Percentiles rank a stretch among this genome's conserved stretches.
phyloP scores from a whole-genome alignment of 208 protist genomes.

The Crithidia fasciculata region DNA sequence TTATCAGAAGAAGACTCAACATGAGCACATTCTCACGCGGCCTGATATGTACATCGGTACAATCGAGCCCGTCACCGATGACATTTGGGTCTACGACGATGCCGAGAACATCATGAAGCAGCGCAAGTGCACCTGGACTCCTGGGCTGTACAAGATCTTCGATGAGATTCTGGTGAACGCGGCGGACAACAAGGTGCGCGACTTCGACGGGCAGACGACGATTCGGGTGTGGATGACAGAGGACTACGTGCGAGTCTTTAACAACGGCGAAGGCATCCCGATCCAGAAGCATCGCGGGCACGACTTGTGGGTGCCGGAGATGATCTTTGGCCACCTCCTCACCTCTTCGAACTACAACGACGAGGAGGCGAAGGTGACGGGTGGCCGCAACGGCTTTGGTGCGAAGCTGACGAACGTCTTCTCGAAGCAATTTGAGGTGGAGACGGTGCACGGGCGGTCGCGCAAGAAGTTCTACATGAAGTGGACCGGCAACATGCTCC shows the following conservation, averaged over 20 bases:
- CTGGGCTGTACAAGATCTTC: conserved; percentile 99
- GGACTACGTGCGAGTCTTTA: conserved; percentile 96
- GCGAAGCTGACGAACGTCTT: conserved; percentile 99
- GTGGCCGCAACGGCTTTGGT: conserved; percentile 97
- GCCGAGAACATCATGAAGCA: conserved; percentile 92
- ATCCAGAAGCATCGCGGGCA: conserved; percentile 97
- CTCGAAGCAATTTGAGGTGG: conserved; percentile 96
- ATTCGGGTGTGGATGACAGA: conserved; percentile 98
- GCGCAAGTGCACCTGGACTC: conserved; percentile 96
- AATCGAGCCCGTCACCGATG: conserved; percentile 89
- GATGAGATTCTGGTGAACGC: conserved; percentile 99
- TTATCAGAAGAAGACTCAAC: conserved; percentile 97
- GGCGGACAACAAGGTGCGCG: conserved; percentile 99
- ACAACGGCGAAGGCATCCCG: conserved; percentile 99
- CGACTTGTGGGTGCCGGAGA: conserved; percentile 98
- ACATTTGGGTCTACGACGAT: conserved; percentile 96
- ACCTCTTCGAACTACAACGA: conserved; percentile 99
- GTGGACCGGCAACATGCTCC: conserved; percentile 98
- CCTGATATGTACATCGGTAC: conserved; percentile 99
- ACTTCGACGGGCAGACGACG: conserved; percentile 85
- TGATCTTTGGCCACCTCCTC: conserved; percentile 99
- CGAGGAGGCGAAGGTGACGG: conserved; percentile 96
- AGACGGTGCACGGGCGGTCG: conserved; percentile 95
- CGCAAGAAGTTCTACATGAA: conserved; percentile 95
- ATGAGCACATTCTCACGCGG: conserved; percentile 98